Base-by-base conservation (phyloP, 306 rosid species). In the Betula pendula region DNA sequence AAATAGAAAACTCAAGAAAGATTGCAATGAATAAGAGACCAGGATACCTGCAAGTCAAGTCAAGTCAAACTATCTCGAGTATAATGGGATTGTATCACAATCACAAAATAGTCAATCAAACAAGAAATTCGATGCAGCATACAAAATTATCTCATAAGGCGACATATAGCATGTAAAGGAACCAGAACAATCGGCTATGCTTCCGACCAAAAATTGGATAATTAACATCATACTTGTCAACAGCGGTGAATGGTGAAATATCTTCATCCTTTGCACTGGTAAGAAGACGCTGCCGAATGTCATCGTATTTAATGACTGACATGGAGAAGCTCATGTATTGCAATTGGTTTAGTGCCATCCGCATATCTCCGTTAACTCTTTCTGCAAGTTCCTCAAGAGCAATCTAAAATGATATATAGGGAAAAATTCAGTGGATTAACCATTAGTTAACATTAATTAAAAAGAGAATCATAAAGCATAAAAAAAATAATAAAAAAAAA, bases 371-470 rank as follows among this genome's bases (percentile, higher is more conserved):
- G 73, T 90, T 84, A 71, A 87, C 97, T 88, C 96, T 89, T 80
- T 92, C 99, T 50, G 97, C 97, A 48, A 92, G 92, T 77, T 90
- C 99, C 91, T 89, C 93, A 62, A 95, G 92, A 82, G 96, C 97
- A 89, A 92, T 90, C 97, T 95, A 80, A 71, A 74, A 70, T 77
- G 68, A 78, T 25, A 66, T 43, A 72, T 7, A 60, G 74, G 44
- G 48, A 76, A 63, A 0, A 2, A 62, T 58, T 76, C n/a, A 75
- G 67, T 52, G 45, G 60, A 74, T 63, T 60, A 79, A 67, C 9
- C 31, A 40, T 31, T 25, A 43, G 49, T 63, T 44, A 31, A 72
- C 8, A 22, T 31, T 6, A 42, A 38, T 19, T 19, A 40, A 50
- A 50, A 33, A 22, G 20, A 45, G 47, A 25, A 50, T 42, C 44